Evolutionary conservation across 805 yeast genomes (phyloP).

Genomic region (Saitoella complicata): DNA sequence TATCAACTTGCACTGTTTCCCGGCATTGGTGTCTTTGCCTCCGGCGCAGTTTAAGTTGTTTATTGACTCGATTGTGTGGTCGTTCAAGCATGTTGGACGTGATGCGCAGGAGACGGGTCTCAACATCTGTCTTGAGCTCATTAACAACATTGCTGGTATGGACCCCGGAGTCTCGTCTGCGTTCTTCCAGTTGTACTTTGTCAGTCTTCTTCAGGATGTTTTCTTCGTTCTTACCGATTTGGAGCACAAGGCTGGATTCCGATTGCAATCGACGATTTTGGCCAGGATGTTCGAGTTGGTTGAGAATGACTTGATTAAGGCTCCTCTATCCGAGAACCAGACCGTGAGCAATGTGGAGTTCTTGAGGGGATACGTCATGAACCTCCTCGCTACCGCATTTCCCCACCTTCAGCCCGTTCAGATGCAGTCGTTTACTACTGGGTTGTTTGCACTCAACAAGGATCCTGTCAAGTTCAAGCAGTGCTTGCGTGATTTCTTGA

Average conservation of each 20-base stretch:
- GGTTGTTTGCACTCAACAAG: slow-evolving; percentile 50
- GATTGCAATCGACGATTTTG: slow-evolving; percentile 68
- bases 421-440: slow-evolving; percentile 63
- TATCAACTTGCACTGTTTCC: slow-evolving; percentile 70
- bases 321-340: slow-evolving; percentile 60
- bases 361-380: slow-evolving; percentile 64
- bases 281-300: slow-evolving; percentile 73
- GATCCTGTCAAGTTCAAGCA: slow-evolving; percentile 66
- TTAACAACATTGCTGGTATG: slow-evolving; percentile 67
- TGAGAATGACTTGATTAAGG: slow-evolving; percentile 53
- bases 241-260: slow-evolving; percentile 94
- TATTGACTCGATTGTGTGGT: slow-evolving; percentile 93
- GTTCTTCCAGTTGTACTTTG: slow-evolving; percentile 76
- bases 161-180: slow-evolving; percentile 66
- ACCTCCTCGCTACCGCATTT: slow-evolving; percentile 75
- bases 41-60: slow-evolving; percentile 83
- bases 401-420: slow-evolving; percentile 78
- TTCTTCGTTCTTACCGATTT: slow-evolving; percentile 89
- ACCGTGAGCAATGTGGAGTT: slow-evolving; percentile 73
- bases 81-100: slow-evolving; percentile 91
- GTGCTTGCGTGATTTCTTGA: slow-evolving; percentile 82
- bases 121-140: slow-evolving; percentile 62
- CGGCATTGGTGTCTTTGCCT: slow-evolving; percentile 73
- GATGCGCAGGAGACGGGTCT: slow-evolving; percentile 92
- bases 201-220: slow-evolving; percentile 79